Conservation (phyloP, 768 basidiomycete genomes). For the Sarcodon aspratus region DNA sequence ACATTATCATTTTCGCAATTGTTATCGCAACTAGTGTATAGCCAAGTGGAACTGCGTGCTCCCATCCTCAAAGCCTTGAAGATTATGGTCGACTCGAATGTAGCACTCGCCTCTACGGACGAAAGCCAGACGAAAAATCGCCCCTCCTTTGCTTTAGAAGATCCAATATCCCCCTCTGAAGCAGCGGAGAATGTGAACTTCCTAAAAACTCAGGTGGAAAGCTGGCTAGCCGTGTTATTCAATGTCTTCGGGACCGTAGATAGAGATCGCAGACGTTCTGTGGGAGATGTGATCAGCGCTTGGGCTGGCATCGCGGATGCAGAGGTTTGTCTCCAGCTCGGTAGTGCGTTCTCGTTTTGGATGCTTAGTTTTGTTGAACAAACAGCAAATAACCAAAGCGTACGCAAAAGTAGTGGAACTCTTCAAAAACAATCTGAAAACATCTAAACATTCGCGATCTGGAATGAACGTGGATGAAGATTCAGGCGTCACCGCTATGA, state of each 20-base stretch:
- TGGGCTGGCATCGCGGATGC: slow-evolving; percentile 79
- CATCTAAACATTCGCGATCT: slow-evolving; percentile 19
- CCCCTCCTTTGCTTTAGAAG: slow-evolving; percentile 16
- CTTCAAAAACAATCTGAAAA: slow-evolving; percentile 52
- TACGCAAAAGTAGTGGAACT: slow-evolving; percentile 69
- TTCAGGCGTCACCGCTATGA: slow-evolving; percentile 46
- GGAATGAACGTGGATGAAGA: slow-evolving; percentile 23
- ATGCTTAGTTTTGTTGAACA: not conserved
- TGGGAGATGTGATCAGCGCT: slow-evolving; percentile 81
- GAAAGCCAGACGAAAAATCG: slow-evolving; percentile 15
- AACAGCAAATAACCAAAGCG: slow-evolving; percentile 67
- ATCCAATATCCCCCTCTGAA: slow-evolving; percentile 38
- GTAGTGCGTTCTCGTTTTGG: not conserved
- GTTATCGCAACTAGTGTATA: slow-evolving; percentile 89
- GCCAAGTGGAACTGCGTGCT: slow-evolving; percentile 73
- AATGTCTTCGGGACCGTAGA: slow-evolving; percentile 88
- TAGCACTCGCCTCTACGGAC: slow-evolving; percentile 33
- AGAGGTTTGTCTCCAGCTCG: slow-evolving; percentile 30
- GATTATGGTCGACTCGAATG: slow-evolving; percentile 72
- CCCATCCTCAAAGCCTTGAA: slow-evolving; percentile 76
- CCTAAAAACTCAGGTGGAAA: slow-evolving; percentile 71
- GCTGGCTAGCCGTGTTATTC: slow-evolving; percentile 91
- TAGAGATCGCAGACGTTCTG: slow-evolving; percentile 60
- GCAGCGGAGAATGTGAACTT: slow-evolving; percentile 60
- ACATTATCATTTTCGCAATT: slow-evolving; percentile 73